A percentile compares a stretch with the other conserved stretches of the same genome.
Evolutionary conservation across 768 basidiomycete genomes (phyloP).

Genomic region (Macrolepiota albuminosa): DNA sequence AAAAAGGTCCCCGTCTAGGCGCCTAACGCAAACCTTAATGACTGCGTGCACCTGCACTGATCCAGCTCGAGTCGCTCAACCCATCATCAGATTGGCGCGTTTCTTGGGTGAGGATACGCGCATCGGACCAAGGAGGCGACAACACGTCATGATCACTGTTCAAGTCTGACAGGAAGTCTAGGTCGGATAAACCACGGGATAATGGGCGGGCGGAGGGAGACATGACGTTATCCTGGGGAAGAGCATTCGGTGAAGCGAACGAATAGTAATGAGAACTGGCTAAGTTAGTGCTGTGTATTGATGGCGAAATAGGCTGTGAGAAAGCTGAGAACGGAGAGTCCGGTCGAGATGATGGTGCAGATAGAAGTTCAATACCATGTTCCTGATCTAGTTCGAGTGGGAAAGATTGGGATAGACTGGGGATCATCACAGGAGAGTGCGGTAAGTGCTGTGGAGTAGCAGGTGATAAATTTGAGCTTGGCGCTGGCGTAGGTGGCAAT

Average conservation of each 20-base stretch:
- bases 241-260: conserved; percentile 15
- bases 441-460: conserved; percentile 5
- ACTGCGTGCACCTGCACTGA: conserved; percentile 14
- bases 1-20: neutral
- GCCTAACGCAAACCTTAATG: neutral
- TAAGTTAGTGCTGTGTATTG: conserved; percentile 4
- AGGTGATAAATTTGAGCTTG: conserved; percentile 10
- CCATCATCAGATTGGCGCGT: conserved; percentile 7
- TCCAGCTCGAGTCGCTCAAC: conserved; percentile 18
- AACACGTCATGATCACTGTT: conserved; percentile 7
- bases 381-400: conserved; percentile 40
- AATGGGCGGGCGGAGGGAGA: conserved; percentile 10
- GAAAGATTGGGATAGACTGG: conserved; percentile 38
- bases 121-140: conserved; percentile 14
- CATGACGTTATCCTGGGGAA: neutral
- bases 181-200: conserved; percentile 15
- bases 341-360: conserved; percentile 38
- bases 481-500: conserved; percentile 11
- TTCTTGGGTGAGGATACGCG: conserved; percentile 2
- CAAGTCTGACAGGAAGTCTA: conserved; percentile 20
- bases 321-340: conserved; percentile 34
- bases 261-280: conserved; percentile 15
- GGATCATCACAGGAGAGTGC: conserved; percentile 22
- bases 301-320: conserved; percentile 14
- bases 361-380: conserved; percentile 38